Base-by-base conservation (phyloP, 768 basidiomycete species). In the Tylopilus subfusipes region DNA sequence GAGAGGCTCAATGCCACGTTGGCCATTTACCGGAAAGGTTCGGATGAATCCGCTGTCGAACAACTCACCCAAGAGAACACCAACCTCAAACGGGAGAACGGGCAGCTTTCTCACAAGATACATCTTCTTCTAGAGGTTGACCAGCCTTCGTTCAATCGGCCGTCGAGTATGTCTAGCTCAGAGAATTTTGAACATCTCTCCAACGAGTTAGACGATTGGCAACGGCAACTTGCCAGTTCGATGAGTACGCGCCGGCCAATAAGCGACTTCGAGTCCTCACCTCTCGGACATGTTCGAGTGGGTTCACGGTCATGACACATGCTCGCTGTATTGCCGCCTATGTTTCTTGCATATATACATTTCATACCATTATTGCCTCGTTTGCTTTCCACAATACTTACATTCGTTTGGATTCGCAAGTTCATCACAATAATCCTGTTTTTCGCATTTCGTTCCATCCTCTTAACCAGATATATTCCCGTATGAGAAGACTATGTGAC, bases 81-180 rank as follows among this genome's bases (percentile, higher is more conserved):
- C 18, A 78, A 75, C 30, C 82, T 94, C 54, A 85, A 87, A 68
- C 82, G 83, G 53, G 91, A 94, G 72, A 94, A 94, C 68, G 88
- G 90, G 65, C 85, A 93, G 61, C 80, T 94, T 42, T 86, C 87
- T n/a, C 90, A 91, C 68, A 93, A 93, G 78, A 93, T 96, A 62
- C 88, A 85, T 53, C 79, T 95, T 44, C 78, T 96, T 16, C 81
- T 96, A 50, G 91, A 93, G 63, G 91, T 90, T 42, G 90, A 93
- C 63, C 88, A 89, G 61, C 82, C 88, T 21, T 75, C 81, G 4
- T 91, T 86, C 63, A 83, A 83, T 29, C 81, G 81, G 30, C 82
- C 84, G 40, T 75, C 78, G 44, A 93, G 90, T 65, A 83, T 82
- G 54, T 88, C 90, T 30, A 92, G 90, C 72, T 90, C 88, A 19